Conservation (phyloP, 441 rosid species). For the Erodium trifolium region DNA sequence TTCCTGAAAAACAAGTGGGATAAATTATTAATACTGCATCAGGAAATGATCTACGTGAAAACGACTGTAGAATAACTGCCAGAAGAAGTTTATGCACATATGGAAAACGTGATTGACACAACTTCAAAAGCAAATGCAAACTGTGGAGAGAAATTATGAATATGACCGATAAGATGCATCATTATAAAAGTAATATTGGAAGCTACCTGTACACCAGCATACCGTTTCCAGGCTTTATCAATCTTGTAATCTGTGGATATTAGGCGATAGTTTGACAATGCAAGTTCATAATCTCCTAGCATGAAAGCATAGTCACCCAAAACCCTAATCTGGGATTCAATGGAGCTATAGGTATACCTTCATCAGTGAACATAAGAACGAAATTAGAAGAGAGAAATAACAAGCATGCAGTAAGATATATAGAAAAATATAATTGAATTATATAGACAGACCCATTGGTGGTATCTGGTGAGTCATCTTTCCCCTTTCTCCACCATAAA, state of each 20-base stretch:
- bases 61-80: not conserved
- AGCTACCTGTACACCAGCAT: slow-evolving; percentile 97
- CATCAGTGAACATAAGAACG: slow-evolving; percentile 26
- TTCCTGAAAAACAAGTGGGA: slow-evolving; percentile 53
- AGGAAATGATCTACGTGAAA: slow-evolving; percentile 11
- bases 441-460: slow-evolving; percentile 50
- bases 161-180: slow-evolving; percentile 9
- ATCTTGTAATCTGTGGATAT: slow-evolving; percentile 96
- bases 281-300: slow-evolving; percentile 95
- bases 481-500: slow-evolving; percentile 99
- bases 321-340: slow-evolving; percentile 92
- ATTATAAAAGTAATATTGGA: not conserved
- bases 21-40: slow-evolving; percentile 16
- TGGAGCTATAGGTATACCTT: slow-evolving; percentile 91
- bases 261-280: slow-evolving; percentile 86
- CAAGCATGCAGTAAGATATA: slow-evolving; percentile 9
- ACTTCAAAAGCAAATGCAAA: slow-evolving; percentile 2
- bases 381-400: slow-evolving; percentile 23
- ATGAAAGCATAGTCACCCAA: slow-evolving; percentile 97
- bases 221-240: slow-evolving; percentile 97
- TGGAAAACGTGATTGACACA: not conserved
- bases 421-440: slow-evolving; percentile 15
- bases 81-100: not conserved
- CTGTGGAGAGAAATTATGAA: slow-evolving; percentile 12
- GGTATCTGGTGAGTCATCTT: slow-evolving; percentile 67